A percentile compares a stretch with the other conserved stretches of the same genome.
Evolutionary conservation across 192 early-diverging fungal species (phyloP).

Genomic region (Neocallimastix lanati): DNA sequence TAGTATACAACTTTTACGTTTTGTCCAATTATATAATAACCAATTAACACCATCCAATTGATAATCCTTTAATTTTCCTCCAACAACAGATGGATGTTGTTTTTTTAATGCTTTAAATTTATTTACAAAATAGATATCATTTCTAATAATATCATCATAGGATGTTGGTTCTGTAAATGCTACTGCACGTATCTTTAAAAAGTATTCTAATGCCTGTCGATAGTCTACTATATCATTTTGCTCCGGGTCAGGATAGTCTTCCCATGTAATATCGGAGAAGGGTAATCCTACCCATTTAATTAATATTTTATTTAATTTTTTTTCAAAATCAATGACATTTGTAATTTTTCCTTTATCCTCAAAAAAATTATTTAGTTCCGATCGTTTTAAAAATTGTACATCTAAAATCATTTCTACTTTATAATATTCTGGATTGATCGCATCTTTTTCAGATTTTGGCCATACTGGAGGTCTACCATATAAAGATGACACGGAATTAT

Average conservation of each 20-base stretch:
- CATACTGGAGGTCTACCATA: neutral
- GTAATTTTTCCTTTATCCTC: neutral
- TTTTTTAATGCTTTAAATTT: conserved; percentile 23
- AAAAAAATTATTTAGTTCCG: neutral
- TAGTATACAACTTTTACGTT: conserved; percentile 33
- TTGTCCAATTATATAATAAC: conserved; percentile 47
- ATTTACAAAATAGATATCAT: conserved; percentile 11
- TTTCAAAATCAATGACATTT: conserved; percentile 1
- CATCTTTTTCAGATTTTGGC: conserved; percentile 12
- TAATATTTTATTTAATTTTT: conserved; percentile 25
- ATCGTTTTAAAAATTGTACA: neutral
- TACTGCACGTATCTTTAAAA: conserved; percentile 16
- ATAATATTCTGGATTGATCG: conserved; percentile 6
- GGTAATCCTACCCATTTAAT: conserved; percentile 45
- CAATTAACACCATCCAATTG: conserved; percentile 60
- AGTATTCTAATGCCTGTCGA: neutral
- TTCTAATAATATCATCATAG: conserved; percentile 10
- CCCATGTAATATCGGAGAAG: conserved; percentile 25
- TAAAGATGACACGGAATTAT: neutral
- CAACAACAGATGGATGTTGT: conserved; percentile 30
- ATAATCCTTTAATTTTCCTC: conserved; percentile 39
- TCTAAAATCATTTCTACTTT: conserved; percentile 18
- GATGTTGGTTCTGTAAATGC: conserved; percentile 7
- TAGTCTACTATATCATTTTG: neutral
- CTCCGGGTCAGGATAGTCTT: neutral